Evolutionary conservation across 495 filamentous ascomycete species (phyloP).

Genomic region (Xylaria venustula): DNA sequence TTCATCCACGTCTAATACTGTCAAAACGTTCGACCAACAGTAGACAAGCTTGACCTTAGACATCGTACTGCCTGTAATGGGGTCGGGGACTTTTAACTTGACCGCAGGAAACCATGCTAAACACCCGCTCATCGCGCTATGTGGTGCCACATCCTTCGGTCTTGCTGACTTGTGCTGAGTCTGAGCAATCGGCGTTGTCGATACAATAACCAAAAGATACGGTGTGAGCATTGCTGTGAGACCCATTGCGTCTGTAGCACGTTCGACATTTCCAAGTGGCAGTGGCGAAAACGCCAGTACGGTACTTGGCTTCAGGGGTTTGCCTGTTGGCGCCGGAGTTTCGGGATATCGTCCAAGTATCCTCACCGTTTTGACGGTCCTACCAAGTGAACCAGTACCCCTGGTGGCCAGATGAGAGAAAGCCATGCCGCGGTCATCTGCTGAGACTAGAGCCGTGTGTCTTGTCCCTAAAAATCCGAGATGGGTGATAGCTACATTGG

Average conservation of each 20-base stretch:
- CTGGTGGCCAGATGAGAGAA: conserved; percentile 95
- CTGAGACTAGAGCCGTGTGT: conserved; percentile 96
- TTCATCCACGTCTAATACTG: conserved; percentile 82
- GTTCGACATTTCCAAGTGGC: conserved; percentile 87
- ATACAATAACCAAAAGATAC: conserved; percentile 93
- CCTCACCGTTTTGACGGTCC: conserved; percentile 83
- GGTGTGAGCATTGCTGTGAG: conserved; percentile 95
- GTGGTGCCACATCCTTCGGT: conserved; percentile 84
- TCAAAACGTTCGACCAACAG: conserved; percentile 96
- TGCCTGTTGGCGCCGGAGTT: conserved; percentile 49
- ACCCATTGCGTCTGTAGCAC: conserved; percentile 82
- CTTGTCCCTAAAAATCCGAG: conserved; percentile 92
- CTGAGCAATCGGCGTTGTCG: conserved; percentile 90
- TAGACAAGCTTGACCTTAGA: conserved; percentile 91
- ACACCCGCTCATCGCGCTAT: conserved; percentile 88
- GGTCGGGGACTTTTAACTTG: conserved; percentile 75
- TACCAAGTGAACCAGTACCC: conserved; percentile 80
- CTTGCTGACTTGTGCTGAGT: conserved; percentile 91
- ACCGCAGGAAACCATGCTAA: conserved; percentile 97
- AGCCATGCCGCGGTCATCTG: conserved; percentile 93
- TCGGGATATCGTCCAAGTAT: conserved; percentile 90
- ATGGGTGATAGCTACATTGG: conserved; percentile 75
- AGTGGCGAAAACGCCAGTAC: conserved; percentile 89
- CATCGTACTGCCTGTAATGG: conserved; percentile 49
- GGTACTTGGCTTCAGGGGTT: conserved; percentile 86